Base-by-base conservation (phyloP, 2,329 filamentous ascomycete species). In the Sclerotinia trifoliorum region DNA sequence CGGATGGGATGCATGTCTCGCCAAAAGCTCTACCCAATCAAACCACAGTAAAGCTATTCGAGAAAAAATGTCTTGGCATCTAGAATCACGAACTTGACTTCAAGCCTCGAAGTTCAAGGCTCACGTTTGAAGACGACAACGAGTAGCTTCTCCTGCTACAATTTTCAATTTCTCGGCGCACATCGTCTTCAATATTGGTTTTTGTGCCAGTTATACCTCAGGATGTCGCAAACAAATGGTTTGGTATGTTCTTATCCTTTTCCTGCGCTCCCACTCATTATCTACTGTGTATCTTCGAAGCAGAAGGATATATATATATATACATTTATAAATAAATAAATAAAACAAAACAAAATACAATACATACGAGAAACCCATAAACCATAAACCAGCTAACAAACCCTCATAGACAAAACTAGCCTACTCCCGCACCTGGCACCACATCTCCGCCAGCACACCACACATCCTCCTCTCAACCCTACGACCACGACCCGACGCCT, bases 401-500 rank as follows among this genome's bases (percentile, higher is more conserved):
- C 46, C 42, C 55, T 17, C 15, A 15, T 75, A 98, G 94, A 98
- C 95, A 70, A 92, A 92, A 78, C 90, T 99, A 73, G 94, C 95
- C 82, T 99, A 98, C 85, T 94, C 94, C 57, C 90, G 96, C 76
- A 88, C 90, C 83, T 99, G 96, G 95, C 95, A 99, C 81, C 88
- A 91, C 72, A 79, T 88, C 80, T 98, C 85, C 79, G 95, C 84
- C 81, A 92, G 81, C 77, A 84, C 83, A 73, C 89, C 80, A 79
- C 87, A 90, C 76, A 80, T 83, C n/a, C 83, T 80, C 21, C 86
- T 90, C 75, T 79, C 77, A 69, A 82, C 81, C 1, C 75, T 88
- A 81, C 78, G 83, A 0, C 79, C 79, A 3, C 73, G 78, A 2
- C 77, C 80, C 44, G 64, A 75, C 4, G 39, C 80, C 55, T 66